Base-by-base conservation (phyloP, 768 basidiomycete genomes). In the Coprinopsis strossmayeri region DNA sequence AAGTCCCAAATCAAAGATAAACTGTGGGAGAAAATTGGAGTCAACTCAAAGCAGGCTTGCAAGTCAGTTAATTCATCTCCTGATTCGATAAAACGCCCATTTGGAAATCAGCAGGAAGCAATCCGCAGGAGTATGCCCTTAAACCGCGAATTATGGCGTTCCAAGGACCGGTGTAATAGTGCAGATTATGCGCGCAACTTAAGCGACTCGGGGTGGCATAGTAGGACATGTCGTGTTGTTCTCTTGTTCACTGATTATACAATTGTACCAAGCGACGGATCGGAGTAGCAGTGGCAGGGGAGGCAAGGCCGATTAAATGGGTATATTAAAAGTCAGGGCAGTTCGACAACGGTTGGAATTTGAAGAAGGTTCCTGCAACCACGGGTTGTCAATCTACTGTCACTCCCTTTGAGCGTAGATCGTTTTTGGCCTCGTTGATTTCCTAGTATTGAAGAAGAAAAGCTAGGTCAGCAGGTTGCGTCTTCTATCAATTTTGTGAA, bases 341-440 rank as follows among this genome's bases (percentile, higher is more conserved):
- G 34, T 23, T 46, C 24, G 28, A 23, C 10, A 23, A n/a, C n/a
- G n/a, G 20, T 46, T 18, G 12, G 45, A 34, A 3, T 11, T 21
- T 35, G 20, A 18, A 32, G 23, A 20, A n/a, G 20, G 40, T 18
- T 17, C n/a, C 15, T 32, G 49, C 15, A 10, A 35, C 26, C 25
- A 43, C n/a, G 24, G 18, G 17, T n/a, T 40, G 51, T 59, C 57
- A 67, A 52, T 85, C 84, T 46, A 85, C 80, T 21, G 70, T 72
- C 25, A 86, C 80, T 7, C 81, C 82, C 52, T 69, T 73, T 47
- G 69, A 61, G 58, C 82, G 71, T 48, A 86, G 59, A 51, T 82
- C 81, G 53, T 79, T 66, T 55, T 72, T 75, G 20, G 73, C 71
- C 55, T 66, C 61, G 32, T 64, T 59, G 26, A 87, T 81, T 69